Percentiles rank a stretch among this genome's conserved stretches.
Evolutionary conservation across 345 rosid genomes (phyloP).

Genomic region (Clausena lansium): DNA sequence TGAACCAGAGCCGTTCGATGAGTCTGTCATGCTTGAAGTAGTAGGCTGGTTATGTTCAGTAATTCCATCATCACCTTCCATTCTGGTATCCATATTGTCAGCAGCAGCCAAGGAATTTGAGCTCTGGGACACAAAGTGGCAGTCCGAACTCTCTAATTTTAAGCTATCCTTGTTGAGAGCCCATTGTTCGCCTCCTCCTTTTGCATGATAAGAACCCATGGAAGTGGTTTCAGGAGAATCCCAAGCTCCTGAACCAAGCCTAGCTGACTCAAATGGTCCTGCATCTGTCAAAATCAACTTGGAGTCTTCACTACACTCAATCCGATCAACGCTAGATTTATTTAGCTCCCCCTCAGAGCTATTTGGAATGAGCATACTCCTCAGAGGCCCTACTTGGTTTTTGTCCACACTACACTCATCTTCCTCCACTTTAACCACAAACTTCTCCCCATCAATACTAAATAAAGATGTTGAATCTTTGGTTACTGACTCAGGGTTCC

Average conservation of each 20-base stretch:
- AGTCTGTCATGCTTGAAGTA: slow-evolving; percentile 59
- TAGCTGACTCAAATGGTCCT: slow-evolving; percentile 27
- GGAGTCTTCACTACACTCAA: slow-evolving; percentile 33
- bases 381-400: slow-evolving; percentile 20
- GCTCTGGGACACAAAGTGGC: slow-evolving; percentile 31
- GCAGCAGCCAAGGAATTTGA: slow-evolving; percentile 40
- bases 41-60: slow-evolving; percentile 45
- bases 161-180: slow-evolving; percentile 22
- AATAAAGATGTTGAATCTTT: slow-evolving; percentile 13
- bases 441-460: slow-evolving; percentile 25
- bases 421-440: slow-evolving; percentile 52
- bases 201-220: slow-evolving; percentile 20
- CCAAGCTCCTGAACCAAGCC: slow-evolving; percentile 31
- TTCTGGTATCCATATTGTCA: slow-evolving; percentile 35
- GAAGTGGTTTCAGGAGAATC: slow-evolving; percentile 28
- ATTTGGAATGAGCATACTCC: slow-evolving; percentile 16
- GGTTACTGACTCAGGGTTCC: slow-evolving; percentile 24
- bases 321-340: slow-evolving; percentile 7
- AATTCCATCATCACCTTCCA: slow-evolving; percentile 40
- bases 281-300: slow-evolving; percentile 23
- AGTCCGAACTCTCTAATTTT: slow-evolving; percentile 31
- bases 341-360: slow-evolving; percentile 11
- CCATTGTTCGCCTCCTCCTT: slow-evolving; percentile 13
- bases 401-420: slow-evolving; percentile 33
- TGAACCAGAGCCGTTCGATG: slow-evolving; percentile 67